Base-by-base conservation (phyloP, 192 early-diverging fungal genomes). In the Rhizoclosmatium sp. region DNA sequence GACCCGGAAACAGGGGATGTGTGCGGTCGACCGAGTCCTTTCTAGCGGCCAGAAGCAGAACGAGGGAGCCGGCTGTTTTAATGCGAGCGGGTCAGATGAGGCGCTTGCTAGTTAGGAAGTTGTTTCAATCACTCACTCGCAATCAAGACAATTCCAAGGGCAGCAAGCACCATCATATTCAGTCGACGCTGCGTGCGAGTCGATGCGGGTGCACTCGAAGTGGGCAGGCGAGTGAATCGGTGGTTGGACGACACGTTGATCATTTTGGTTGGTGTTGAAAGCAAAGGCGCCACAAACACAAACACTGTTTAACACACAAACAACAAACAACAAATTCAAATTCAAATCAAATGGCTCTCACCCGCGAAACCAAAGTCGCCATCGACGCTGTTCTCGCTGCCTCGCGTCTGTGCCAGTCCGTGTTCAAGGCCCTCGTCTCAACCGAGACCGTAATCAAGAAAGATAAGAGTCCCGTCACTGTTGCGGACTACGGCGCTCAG, bases 401-500 rank as follows among this genome's bases (percentile, higher is more conserved):
- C 1, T 93, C 93, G 46, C 89, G 87, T 21, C 93, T 98, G 23
- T 97, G 97, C 82, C 91, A 94, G 79, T 85, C 85, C 1, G 97
- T 98, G 19, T 98, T 99, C 84, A 84, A 91, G 59, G 82, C 90
- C 21, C 89, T 99, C 9, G 96, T 95, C 40, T 87, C 89, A 9
- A 88, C 82, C 56, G 91, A 94, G 77, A 96, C 96, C 3, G 78
- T 98, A 66, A 94, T 90, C 61, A 99, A 99, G 88, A 88, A 89
- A 67, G 98, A 99, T 89, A 94, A 94, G 83, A 95, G 94, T 1
- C 97, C 98, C 23, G 98, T 99, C 4, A 99, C 98, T 42, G 84
- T 99, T 47, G 98, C 96, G 14, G 98, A 99, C 83, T 98, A 91
- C 85, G 93, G 94, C 67, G 93, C 95, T 12, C 98, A 99, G 83